These are phyloP conservation scores for Ogataea populi-albae DNA, from an alignment of 805 yeast genomes.

Conservation along the genomic window DNA sequence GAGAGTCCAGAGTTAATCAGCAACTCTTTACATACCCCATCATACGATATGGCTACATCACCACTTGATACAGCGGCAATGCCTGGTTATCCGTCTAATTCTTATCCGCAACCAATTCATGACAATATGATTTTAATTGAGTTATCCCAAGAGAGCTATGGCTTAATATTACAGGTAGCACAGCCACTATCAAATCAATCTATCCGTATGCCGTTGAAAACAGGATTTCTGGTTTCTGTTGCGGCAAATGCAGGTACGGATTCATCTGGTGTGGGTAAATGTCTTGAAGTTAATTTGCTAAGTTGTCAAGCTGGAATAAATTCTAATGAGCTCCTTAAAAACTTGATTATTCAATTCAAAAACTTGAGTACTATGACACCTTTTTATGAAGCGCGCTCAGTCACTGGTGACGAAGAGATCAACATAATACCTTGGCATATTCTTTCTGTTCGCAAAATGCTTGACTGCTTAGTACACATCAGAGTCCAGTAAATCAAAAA, in stretches of 20 bases:
- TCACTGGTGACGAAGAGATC: conserved; percentile 26
- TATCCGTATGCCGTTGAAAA: conserved; percentile 63
- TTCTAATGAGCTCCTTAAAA: conserved; percentile 50
- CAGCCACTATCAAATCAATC: conserved; percentile 70
- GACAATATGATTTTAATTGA: conserved; percentile 40
- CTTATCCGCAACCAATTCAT: conserved; percentile 4
- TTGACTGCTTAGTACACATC: conserved; percentile 58
- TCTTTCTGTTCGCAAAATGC: conserved; percentile 58
- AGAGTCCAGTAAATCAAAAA: conserved; percentile 36
- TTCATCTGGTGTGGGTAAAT: conserved; percentile 14
- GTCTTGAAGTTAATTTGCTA: conserved; percentile 62
- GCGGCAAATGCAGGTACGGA: conserved; percentile 3
- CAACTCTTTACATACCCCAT: conserved; percentile 25
- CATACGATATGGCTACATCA: conserved; percentile 26
- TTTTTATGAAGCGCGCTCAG: conserved; percentile 25
- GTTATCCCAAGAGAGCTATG: conserved; percentile 49
- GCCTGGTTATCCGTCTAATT: conserved; percentile 1
- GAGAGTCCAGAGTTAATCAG: conserved; percentile 29
- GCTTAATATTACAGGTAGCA: conserved; percentile 55
- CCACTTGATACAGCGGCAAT: conserved; percentile 21
- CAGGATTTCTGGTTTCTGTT: conserved; percentile 59
- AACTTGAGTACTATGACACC: conserved; percentile 42
- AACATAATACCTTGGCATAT: conserved; percentile 72
- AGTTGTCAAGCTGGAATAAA: conserved; percentile 72
- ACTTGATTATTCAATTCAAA: conserved; percentile 58